A percentile compares a stretch with the other conserved stretches of the same genome.
phyloP scores from a whole-genome alignment of 495 filamentous ascomycete species.

The Thermochaetoides thermophila region DNA sequence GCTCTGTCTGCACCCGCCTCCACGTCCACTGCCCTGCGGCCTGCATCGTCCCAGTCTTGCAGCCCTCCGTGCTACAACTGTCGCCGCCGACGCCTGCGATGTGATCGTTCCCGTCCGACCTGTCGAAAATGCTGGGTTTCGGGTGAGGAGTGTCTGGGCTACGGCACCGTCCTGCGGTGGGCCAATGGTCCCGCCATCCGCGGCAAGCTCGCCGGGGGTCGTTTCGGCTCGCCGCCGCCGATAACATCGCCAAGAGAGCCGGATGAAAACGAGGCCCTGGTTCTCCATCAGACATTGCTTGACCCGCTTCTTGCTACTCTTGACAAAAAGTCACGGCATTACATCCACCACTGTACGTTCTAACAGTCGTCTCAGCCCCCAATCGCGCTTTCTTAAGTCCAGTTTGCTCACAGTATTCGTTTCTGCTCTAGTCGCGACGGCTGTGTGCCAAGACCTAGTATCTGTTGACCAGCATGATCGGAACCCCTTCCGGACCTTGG shows the following conservation, averaged over 20 bases:
- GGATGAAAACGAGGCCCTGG: neutral
- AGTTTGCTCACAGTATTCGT: too few relatives aligned
- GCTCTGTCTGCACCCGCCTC: too few relatives aligned
- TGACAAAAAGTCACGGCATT: constrained; percentile 24
- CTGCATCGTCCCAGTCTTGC: too few relatives aligned
- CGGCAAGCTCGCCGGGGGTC: constrained; percentile 24
- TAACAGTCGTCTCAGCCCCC: neutral
- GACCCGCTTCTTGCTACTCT: constrained; percentile 26
- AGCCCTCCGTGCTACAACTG: constrained; percentile 26
- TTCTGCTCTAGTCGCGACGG: constrained; percentile 37
- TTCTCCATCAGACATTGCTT: constrained; percentile 7
- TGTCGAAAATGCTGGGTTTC: constrained; percentile 35
- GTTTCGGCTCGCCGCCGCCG: constrained; percentile 1
- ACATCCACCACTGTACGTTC: constrained; percentile 36
- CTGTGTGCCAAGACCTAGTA: constrained; percentile 38
- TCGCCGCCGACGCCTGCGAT: constrained; percentile 37
- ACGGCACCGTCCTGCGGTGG: constrained; percentile 27
- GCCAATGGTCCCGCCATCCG: constrained; percentile 25
- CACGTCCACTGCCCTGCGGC: too few relatives aligned
- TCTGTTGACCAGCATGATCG: constrained; percentile 31
- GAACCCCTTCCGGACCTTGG: constrained; percentile 38
- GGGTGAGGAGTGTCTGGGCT: constrained; percentile 34
- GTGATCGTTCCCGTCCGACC: constrained; percentile 34
- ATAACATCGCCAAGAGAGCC: too few relatives aligned
- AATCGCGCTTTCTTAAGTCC: neutral